phyloP scores from a whole-genome alignment of 495 filamentous ascomycete species.

The Alectoria sarmentosa region DNA sequence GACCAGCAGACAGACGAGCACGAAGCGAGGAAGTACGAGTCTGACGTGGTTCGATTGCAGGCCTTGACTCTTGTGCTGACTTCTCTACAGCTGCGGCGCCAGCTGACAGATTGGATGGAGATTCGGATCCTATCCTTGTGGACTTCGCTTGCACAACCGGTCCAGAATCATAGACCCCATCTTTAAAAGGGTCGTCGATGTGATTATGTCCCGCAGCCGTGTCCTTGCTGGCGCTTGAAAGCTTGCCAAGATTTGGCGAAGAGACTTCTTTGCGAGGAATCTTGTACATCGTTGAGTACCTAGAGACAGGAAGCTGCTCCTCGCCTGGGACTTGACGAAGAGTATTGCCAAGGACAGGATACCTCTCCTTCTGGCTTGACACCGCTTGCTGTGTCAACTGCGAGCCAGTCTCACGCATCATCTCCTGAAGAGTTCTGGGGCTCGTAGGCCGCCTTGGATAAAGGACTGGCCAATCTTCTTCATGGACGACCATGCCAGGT shows the following conservation, averaged over 20 bases:
- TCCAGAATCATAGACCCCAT: slow-evolving; percentile 7
- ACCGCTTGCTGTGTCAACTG: slow-evolving; percentile 13
- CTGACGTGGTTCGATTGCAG: slow-evolving; percentile 21
- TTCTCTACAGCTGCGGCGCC: slow-evolving; percentile 17
- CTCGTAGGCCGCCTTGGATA: slow-evolving; percentile 16
- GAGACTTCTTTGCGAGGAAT: slow-evolving; percentile 4
- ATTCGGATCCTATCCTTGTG: too few species aligned
- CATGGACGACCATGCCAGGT: slow-evolving; percentile 2
- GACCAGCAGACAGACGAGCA: slow-evolving; percentile 26
- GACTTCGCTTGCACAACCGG: slow-evolving; percentile 3
- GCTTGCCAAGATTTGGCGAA: background rate
- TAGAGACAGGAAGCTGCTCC: slow-evolving; percentile 19
- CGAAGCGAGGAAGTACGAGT: slow-evolving; percentile 27
- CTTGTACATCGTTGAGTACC: slow-evolving; percentile 18
- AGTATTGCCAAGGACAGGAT: slow-evolving; percentile 17
- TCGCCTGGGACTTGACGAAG: slow-evolving; percentile 2
- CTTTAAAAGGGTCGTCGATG: slow-evolving; percentile 17
- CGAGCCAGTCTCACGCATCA: slow-evolving; percentile 17
- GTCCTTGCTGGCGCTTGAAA: background rate
- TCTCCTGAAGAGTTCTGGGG: slow-evolving; percentile 20
- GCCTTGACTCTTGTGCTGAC: slow-evolving; percentile 14
- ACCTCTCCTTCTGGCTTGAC: slow-evolving; percentile 16
- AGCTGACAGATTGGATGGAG: slow-evolving; percentile 14
- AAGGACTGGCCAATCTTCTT: slow-evolving; percentile 29
- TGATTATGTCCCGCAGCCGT: background rate